Conservation (phyloP, 2,329 filamentous ascomycete species). For the Corniculantispora saksenae region DNA sequence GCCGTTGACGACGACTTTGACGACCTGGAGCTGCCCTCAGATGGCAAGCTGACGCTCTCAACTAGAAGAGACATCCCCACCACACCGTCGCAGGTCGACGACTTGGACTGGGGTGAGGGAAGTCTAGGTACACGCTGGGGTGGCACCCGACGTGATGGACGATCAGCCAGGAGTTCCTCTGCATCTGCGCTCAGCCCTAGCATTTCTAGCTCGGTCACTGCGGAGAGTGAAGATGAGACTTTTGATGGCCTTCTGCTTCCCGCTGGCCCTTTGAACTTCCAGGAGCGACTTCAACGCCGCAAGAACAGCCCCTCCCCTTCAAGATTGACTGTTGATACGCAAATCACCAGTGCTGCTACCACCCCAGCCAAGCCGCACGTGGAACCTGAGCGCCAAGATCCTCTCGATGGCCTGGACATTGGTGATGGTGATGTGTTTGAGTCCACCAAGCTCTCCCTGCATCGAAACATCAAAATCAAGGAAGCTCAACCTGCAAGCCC, state of each 20-base stretch:
- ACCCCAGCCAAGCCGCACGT: slow-evolving; percentile 35
- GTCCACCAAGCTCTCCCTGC: slow-evolving; percentile 76
- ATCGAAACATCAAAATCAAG: slow-evolving; percentile 91
- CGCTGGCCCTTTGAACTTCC: slow-evolving; percentile 78
- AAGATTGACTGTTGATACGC: slow-evolving; percentile 43
- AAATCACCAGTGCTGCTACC: slow-evolving; percentile 11
- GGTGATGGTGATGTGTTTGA: slow-evolving; percentile 82
- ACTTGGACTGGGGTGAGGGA: slow-evolving; percentile 92
- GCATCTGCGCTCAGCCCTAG: slow-evolving; percentile 90
- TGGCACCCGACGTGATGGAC: slow-evolving; percentile 78
- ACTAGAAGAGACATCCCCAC: slow-evolving; percentile 62
- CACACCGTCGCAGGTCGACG: slow-evolving; percentile 66
- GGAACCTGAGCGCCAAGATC: slow-evolving; percentile 67
- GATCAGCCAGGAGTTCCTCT: slow-evolving; percentile 81
- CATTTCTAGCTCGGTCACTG: slow-evolving; percentile 84
- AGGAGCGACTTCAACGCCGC: slow-evolving; percentile 72
- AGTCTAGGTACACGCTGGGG: slow-evolving; percentile 89
- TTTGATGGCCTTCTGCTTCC: slow-evolving; percentile 88
- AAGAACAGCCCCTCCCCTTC: slow-evolving; percentile 62
- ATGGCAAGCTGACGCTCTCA: slow-evolving; percentile 66
- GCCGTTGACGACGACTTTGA: slow-evolving; percentile 65
- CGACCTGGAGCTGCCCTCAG: slow-evolving; percentile 70
- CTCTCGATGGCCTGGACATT: slow-evolving; percentile 83
- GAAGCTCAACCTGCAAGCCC: slow-evolving; percentile 69
- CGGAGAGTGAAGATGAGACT: slow-evolving; percentile 91